Evolutionary conservation across 2,329 filamentous ascomycete species (phyloP).

Genomic region (Cercospora zeae-maydis): DNA sequence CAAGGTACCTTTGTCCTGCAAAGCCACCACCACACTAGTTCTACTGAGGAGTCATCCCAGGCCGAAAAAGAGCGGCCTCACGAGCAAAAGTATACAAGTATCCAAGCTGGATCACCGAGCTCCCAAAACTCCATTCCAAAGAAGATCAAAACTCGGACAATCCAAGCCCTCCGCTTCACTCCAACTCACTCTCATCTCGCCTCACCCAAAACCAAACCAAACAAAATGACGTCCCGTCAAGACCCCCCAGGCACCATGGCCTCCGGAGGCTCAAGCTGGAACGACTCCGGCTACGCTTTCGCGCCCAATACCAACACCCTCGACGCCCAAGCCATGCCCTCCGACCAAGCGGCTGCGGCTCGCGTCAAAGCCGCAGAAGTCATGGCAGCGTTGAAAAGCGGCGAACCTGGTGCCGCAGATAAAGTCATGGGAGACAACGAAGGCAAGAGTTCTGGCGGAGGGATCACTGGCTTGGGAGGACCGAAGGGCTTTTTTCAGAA

Average conservation of each 20-base stretch:
- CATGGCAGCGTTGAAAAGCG: constrained; percentile 30
- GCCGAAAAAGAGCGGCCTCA: not conserved
- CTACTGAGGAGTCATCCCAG: not conserved
- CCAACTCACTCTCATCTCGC: not conserved
- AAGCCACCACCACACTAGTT: not conserved
- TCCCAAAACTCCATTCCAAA: not conserved
- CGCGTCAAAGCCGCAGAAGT: constrained; percentile 24
- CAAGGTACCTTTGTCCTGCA: no score
- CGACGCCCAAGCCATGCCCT: constrained; percentile 26
- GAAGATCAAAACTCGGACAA: not conserved
- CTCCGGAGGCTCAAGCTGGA: constrained; percentile 23
- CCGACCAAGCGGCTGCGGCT: constrained; percentile 25
- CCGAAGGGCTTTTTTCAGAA: constrained; percentile 11
- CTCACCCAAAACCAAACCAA: not conserved
- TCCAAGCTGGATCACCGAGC: not conserved
- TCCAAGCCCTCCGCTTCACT: no score
- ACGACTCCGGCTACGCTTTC: constrained; percentile 18
- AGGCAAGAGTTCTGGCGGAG: constrained; percentile 12
- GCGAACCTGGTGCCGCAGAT: constrained; percentile 28
- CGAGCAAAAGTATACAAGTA: not conserved
- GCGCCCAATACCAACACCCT: constrained; percentile 27
- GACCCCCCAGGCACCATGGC: not conserved
- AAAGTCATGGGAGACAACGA: constrained; percentile 24
- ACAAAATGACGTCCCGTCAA: not conserved
- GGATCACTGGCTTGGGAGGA: constrained; percentile 10